phyloP scores from a whole-genome alignment of 352 stramenopile genomes.

The Thraustochytrium sp. region DNA sequence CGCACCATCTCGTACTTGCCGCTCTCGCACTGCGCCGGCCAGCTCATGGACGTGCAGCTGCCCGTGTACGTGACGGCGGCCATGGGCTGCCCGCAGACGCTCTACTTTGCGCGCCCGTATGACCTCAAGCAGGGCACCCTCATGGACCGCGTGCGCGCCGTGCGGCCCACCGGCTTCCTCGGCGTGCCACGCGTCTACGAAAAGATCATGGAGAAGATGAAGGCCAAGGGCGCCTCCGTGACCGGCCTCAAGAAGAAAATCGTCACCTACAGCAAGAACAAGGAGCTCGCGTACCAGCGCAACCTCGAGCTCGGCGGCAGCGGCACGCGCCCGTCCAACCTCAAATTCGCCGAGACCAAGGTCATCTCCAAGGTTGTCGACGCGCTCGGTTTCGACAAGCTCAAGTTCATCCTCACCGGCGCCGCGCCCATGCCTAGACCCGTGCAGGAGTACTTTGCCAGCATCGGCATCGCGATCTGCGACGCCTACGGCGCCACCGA shows the following conservation, averaged over 20 bases:
- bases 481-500: constrained; percentile 53
- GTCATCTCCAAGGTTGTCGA: constrained; percentile 52
- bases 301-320: constrained; percentile 26
- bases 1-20: constrained; percentile 77
- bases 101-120: constrained; percentile 76
- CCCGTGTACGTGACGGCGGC: constrained; percentile 48
- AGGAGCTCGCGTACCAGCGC: constrained; percentile 47
- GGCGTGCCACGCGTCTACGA: constrained; percentile 81
- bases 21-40: constrained; percentile 76
- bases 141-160: constrained; percentile 70
- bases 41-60: constrained; percentile 74
- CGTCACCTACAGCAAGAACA: constrained; percentile 52
- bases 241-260: constrained; percentile 57
- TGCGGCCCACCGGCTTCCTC: constrained; percentile 72
- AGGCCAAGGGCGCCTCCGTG: constrained; percentile 38
- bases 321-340: background rate
- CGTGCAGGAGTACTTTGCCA: constrained; percentile 53
- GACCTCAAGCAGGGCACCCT: constrained; percentile 75
- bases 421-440: constrained; percentile 51
- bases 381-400: constrained; percentile 48
- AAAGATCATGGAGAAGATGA: constrained; percentile 83
- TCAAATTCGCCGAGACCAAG: constrained; percentile 45
- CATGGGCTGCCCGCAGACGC: background rate
- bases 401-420: constrained; percentile 48
- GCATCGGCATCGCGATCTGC: constrained; percentile 52